Evolutionary conservation across 306 rosid species (phyloP).

Genomic region (Vachellia collinsii): DNA sequence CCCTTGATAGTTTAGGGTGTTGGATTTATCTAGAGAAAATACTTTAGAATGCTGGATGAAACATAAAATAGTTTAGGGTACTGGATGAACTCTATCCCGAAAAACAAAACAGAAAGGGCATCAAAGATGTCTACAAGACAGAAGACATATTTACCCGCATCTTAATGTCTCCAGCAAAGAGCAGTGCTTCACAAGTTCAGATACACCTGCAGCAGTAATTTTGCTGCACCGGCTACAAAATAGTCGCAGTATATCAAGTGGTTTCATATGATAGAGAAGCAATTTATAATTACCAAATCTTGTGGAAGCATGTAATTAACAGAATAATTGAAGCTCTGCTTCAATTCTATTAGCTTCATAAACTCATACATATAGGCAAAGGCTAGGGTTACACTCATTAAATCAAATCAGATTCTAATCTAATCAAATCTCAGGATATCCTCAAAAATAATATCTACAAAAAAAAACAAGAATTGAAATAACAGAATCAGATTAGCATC

Average conservation of each 20-base stretch:
- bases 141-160: conserved; percentile 72
- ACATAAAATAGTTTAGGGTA: too few species aligned
- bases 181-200: conserved; percentile 76
- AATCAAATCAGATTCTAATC: neutral
- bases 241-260: conserved; percentile 45
- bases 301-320: neutral
- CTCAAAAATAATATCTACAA: neutral
- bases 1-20: too few species aligned
- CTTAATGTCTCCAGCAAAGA: conserved; percentile 73
- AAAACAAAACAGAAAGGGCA: neutral
- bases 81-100: neutral
- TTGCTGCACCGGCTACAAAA: conserved; percentile 75
- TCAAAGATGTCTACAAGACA: neutral
- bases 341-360: neutral
- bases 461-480: neutral
- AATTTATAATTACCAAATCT: conserved; percentile 18
- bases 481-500: neutral
- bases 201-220: conserved; percentile 69
- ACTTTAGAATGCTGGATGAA: neutral
- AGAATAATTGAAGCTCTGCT: neutral
- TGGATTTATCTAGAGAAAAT: neutral
- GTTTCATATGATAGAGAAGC: conserved; percentile 44
- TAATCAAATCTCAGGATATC: neutral
- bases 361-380: neutral
- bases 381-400: neutral